Evolutionary conservation across 305 asterid genomes (phyloP), one percentile per base, ranked within the genome.

Genomic region (Fraxinus greggii): DNA sequence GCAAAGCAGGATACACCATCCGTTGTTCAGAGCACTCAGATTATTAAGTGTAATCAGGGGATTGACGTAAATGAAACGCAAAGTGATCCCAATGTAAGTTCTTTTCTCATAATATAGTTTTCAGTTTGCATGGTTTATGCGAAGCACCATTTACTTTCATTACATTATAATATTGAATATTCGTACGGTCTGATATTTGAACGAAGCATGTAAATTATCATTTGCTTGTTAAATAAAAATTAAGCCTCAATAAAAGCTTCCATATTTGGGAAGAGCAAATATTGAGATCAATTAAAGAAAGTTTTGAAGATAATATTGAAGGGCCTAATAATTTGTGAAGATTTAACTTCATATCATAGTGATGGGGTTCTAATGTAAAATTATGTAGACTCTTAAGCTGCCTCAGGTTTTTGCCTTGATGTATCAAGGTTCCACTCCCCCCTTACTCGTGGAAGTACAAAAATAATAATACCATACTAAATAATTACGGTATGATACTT

Each of bases 61-160:
- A 90, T 86, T 83, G 97, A 95, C 95, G 99, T 95, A 84, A 61
- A 61, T 61, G 17, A 61, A 61, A 61, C 28, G 6, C 70, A 8
- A 23, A 23, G 31, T 61, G 32, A 61, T 23, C 70, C 70, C 31
- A 8, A 23, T 51, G 91, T 81, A 80, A 21, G 82, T 79, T 75
- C 80, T 67, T 35, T 79, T 15, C 51, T 70, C 74, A 13, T 26
- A 54, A 36, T 74, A 1, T 23, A 61, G 70, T 61, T 61, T 83
- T 80, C 65, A 54, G 69, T 75, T 85, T 78, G 35, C 83, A 3
- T 61, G 70, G 70, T 61, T 24, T 61, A 17, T 3, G 17, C 6
- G 6, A 61, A 61, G 31, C 17, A 61, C 31, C 23, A 1, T 21
- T 12, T 23, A 23, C 17, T 61, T 61, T 9, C 17, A 31, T 61